Conservation (phyloP, 768 basidiomycete genomes). For the Panaeolus papilionaceus region DNA sequence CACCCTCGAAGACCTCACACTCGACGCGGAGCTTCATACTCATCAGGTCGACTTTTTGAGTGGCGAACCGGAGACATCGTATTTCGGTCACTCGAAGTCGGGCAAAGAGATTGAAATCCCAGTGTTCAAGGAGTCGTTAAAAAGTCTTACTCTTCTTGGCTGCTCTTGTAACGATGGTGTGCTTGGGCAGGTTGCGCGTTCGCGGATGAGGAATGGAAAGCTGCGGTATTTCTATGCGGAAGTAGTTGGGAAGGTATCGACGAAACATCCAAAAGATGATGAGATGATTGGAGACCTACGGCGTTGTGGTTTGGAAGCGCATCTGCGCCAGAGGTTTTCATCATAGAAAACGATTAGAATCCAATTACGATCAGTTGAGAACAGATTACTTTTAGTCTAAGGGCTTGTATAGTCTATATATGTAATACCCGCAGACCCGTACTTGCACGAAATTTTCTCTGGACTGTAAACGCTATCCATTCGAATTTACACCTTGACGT, state of each 20-base stretch:
- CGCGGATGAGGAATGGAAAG: neutral
- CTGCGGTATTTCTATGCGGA: neutral
- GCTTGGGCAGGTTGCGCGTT: neutral
- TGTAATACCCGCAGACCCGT: no score
- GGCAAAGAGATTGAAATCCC: neutral
- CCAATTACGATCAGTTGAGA: no score
- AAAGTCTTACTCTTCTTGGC: neutral
- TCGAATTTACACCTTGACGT: no score
- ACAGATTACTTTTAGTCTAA: no score
- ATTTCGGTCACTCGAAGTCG: neutral
- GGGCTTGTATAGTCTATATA: no score
- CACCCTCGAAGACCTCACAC: neutral
- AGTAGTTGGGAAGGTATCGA: neutral
- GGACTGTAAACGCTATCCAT: no score
- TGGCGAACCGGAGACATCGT: neutral
- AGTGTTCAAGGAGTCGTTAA: neutral
- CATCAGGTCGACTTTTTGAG: neutral
- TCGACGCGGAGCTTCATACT: neutral
- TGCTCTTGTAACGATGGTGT: neutral
- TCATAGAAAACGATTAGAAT: no score
- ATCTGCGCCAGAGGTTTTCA: no score
- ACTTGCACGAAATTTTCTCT: no score
- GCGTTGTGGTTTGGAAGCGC: no score
- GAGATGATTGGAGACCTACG: no score
- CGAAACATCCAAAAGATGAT: no score